Evolutionary conservation across 352 stramenopile genomes (phyloP).

Genomic region (Pseudoperonospora humuli): DNA sequence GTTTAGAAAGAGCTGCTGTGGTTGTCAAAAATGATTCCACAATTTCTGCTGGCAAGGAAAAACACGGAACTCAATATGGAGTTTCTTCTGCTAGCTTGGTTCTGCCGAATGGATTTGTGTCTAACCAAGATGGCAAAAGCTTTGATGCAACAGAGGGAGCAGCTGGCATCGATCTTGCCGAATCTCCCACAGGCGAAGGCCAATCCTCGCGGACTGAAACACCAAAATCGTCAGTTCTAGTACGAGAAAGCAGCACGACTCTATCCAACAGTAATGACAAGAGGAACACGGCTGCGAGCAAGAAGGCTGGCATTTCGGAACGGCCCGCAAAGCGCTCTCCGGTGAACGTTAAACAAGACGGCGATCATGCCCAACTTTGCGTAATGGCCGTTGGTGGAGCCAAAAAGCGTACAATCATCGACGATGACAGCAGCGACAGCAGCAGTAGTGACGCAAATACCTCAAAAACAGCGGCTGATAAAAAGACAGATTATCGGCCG

Average conservation of each 20-base stretch:
- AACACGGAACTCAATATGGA: background rate
- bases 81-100: background rate
- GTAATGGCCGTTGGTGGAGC: constrained; percentile 19
- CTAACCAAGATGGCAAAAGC: background rate
- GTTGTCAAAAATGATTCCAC: constrained; percentile 15
- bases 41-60: constrained; percentile 4
- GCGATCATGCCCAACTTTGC: constrained; percentile 8
- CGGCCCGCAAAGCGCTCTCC: constrained; percentile 1
- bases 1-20: background rate
- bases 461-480: background rate
- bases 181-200: background rate
- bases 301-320: background rate
- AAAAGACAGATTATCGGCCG: background rate
- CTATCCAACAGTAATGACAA: background rate
- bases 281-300: background rate
- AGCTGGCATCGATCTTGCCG: background rate
- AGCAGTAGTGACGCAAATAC: constrained; percentile 29
- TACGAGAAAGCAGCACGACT: background rate
- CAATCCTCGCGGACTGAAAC: background rate
- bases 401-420: constrained; percentile 58
- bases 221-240: background rate
- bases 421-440: constrained; percentile 52
- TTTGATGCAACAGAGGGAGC: background rate
- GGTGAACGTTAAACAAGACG: constrained; percentile 18
- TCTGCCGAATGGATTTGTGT: constrained; percentile 8